Evolutionary conservation across 345 rosid species (phyloP).

Genomic region (Citrus reticulata): DNA sequence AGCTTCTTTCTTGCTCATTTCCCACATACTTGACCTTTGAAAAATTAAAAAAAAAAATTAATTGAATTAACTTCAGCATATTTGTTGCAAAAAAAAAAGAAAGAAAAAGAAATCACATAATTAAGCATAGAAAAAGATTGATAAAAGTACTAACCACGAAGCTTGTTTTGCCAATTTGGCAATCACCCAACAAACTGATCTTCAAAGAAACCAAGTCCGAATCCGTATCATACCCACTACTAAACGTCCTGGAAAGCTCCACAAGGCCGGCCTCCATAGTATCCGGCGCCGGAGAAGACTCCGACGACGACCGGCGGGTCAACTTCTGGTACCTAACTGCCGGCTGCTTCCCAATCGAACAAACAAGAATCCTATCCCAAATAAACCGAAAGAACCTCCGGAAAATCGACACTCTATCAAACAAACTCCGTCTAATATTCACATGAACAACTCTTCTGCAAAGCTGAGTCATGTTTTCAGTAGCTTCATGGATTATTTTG

Average conservation of each 20-base stretch:
- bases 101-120: background rate
- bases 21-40: conserved; percentile 76
- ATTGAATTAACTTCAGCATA: background rate
- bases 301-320: conserved; percentile 19
- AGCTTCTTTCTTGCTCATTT: conserved; percentile 61
- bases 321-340: conserved; percentile 44
- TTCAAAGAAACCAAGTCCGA: conserved; percentile 82
- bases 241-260: conserved; percentile 16
- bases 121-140: background rate
- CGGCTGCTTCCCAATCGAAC: conserved; percentile 59
- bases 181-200: conserved; percentile 90
- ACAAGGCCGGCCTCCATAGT: conserved; percentile 19
- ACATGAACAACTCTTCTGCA: conserved; percentile 51
- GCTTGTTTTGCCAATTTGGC: conserved; percentile 90
- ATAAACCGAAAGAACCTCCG: conserved; percentile 58
- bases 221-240: conserved; percentile 46
- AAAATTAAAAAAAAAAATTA: background rate
- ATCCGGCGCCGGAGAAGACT: conserved; percentile 35
- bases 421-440: conserved; percentile 50
- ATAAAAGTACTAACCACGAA: conserved; percentile 56
- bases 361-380: conserved; percentile 77
- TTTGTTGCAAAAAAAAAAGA: background rate
- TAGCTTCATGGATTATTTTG: conserved; percentile 29
- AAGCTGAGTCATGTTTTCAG: conserved; percentile 51
- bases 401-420: conserved; percentile 54